Evolutionary conservation across 768 basidiomycete species (phyloP), one percentile per base, ranked within the genome.

Genomic region (Psilocybe cyanescens): DNA sequence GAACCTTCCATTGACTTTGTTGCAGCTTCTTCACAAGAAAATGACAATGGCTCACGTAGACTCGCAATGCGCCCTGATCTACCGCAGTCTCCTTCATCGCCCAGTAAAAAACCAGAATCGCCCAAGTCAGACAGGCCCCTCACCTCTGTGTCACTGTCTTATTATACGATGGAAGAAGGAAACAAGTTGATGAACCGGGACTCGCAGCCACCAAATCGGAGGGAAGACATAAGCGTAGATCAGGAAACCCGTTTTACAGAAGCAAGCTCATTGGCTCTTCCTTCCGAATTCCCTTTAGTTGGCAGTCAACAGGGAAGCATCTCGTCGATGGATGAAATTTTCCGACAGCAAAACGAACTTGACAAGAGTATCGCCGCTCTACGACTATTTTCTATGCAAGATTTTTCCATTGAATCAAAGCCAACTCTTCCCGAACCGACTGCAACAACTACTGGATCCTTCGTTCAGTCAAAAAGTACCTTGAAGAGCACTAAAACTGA

Each of bases 331-430:
- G 80, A 83, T 39, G 78, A 82, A 55, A 76, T 91, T 35, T 66
- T 86, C 46, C 83, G 84, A 24, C 83, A 88, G 67, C 87, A 89
- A 69, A 80, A 71, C 2, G 86, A 90, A 62, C 77, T 91, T 54
- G 89, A 90, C 66, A 77, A 77, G 68, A 88, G 81, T 59, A 89
- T 91, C 55, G 84, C 84, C 30, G 82, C 81, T 37, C 76, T 91
- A 49, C 80, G 78, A 46, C 60, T 83, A 28, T 80, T 84, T 63
- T 78, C 81, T 39, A 68, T 73, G 28, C 55, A 59, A n/a, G 54
- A 45, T 33, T 55, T 49, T 29, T 28, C 54, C 4, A 12, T 16
- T 45, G 55, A 48, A 12, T 28, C 28, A 35, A 60, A 48, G 31
- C 46, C 37, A 47, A 31, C 35, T 9, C 33, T 46, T 39, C 41